Evolutionary conservation across 805 yeast species (phyloP).

Genomic region (Candida lessepsii): DNA sequence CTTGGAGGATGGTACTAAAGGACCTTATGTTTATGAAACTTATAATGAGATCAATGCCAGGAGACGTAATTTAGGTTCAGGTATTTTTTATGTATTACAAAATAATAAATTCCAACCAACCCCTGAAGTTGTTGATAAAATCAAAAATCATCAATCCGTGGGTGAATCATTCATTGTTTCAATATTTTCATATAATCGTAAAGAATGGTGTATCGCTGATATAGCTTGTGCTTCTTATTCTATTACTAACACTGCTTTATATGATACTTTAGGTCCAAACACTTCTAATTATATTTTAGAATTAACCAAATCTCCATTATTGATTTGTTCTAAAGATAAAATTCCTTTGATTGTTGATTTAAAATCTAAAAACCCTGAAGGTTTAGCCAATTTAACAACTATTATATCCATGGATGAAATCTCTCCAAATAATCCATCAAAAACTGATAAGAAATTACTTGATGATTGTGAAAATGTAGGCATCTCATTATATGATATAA

Average conservation of each 20-base stretch:
- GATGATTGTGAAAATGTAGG: conserved; percentile 20
- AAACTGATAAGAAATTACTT: conserved; percentile 17
- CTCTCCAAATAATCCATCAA: conserved; percentile 26
- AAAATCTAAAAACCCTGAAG: conserved; percentile 24
- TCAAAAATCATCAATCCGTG: conserved; percentile 16
- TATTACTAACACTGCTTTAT: conserved; percentile 28
- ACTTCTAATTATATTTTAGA: conserved; percentile 63
- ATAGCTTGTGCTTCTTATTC: conserved; percentile 60
- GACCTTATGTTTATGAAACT: conserved; percentile 28
- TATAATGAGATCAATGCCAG: conserved; percentile 25
- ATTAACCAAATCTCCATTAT: conserved; percentile 58
- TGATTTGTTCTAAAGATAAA: conserved; percentile 37
- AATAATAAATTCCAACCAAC: conserved; percentile 33
- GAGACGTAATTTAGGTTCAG: conserved; percentile 35
- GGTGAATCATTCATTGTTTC: conserved; percentile 50
- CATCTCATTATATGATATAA: conserved; percentile 28
- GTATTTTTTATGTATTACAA: conserved; percentile 30
- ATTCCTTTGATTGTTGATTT: conserved; percentile 26
- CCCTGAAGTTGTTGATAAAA: conserved; percentile 21
- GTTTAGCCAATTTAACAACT: conserved; percentile 29
- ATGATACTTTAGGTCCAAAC: conserved; percentile 45
- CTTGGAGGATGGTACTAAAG: conserved; percentile 27
- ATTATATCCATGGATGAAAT: conserved; percentile 41
- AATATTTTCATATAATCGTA: conserved; percentile 54
- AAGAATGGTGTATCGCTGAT: conserved; percentile 71